Conservation (phyloP, 2,329 filamentous ascomycete genomes). For the Albophoma yamanashiensis region DNA sequence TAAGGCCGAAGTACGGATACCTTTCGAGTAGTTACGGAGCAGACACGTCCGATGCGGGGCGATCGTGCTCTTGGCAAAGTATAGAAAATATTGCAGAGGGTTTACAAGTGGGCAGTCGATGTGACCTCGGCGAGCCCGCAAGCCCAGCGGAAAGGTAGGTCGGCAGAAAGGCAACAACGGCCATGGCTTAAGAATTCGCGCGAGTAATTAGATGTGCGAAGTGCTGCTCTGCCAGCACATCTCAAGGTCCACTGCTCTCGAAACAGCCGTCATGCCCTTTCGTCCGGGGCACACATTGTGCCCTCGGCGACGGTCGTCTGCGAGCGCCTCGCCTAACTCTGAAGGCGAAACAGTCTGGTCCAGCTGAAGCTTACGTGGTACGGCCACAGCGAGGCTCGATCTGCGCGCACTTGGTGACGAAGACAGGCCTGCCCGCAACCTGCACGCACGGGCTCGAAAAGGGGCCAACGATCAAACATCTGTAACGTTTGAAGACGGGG, state of each 20-base stretch:
- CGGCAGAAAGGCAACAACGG: background rate
- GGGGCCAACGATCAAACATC: background rate
- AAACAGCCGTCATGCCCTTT: background rate
- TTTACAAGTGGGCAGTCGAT: background rate
- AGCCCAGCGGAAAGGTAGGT: no score
- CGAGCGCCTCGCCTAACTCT: background rate
- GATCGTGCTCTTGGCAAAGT: no score
- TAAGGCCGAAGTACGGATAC: background rate
- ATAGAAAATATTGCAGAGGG: no score
- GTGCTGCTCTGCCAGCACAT: background rate
- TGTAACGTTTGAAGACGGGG: background rate
- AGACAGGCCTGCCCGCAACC: background rate
- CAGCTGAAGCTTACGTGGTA: background rate
- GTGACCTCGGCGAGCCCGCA: background rate
- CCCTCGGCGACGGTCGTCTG: background rate
- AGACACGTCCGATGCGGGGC: no score
- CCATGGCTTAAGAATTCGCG: background rate
- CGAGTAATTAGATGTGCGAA: no score
- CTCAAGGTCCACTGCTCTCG: background rate
- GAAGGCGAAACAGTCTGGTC: background rate
- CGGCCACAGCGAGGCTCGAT: background rate
- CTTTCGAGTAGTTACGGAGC: no score
- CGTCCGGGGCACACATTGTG: no score
- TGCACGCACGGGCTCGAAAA: background rate
- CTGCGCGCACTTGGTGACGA: background rate